A percentile compares a stretch with the other conserved stretches of the same genome.
These are phyloP conservation scores for Aspergillus glaucus DNA, from an alignment of 2,329 filamentous ascomycete species.

Conservation along the genomic window DNA sequence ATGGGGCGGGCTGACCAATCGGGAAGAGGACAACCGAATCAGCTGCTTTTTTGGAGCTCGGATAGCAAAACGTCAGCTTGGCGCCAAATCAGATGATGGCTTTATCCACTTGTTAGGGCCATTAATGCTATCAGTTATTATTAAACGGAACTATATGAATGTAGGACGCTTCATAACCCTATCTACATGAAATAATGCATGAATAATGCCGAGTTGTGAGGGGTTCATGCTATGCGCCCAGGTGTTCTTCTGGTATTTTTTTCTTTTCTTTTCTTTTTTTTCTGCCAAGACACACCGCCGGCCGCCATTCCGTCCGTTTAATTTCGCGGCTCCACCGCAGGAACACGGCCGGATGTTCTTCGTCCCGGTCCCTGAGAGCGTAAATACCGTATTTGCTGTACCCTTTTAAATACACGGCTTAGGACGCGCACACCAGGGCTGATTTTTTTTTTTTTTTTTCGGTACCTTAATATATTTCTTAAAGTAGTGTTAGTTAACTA, in stretches of 20 bases:
- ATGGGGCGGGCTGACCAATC: not conserved
- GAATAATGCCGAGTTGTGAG: too few relatives aligned
- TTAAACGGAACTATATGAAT: too few relatives aligned
- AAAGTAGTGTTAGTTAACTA: too few relatives aligned
- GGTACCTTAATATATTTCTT: not conserved
- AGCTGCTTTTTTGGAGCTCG: not conserved
- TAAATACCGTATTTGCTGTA: not conserved
- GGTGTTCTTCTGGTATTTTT: too few relatives aligned
- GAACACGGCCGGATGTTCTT: not conserved
- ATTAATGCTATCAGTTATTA: too few relatives aligned
- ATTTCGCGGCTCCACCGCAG: not conserved
- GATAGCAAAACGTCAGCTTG: not conserved
- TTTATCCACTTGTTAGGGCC: too few relatives aligned
- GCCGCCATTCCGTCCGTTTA: not conserved
- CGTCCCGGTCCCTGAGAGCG: not conserved
- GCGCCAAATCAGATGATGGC: not conserved
- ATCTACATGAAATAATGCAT: too few relatives aligned
- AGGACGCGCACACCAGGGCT: not conserved
- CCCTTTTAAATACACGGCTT: too few relatives aligned
- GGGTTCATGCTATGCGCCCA: too few relatives aligned
- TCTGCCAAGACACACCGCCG: not conserved
- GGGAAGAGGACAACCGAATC: slow-evolving; percentile 7
- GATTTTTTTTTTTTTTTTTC: not conserved
- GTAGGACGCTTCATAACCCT: too few relatives aligned
- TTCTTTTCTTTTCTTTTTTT: not conserved